These are phyloP conservation scores for Claviceps paspali DNA, from an alignment of 2,329 filamentous ascomycete genomes.

Conservation along the genomic window DNA sequence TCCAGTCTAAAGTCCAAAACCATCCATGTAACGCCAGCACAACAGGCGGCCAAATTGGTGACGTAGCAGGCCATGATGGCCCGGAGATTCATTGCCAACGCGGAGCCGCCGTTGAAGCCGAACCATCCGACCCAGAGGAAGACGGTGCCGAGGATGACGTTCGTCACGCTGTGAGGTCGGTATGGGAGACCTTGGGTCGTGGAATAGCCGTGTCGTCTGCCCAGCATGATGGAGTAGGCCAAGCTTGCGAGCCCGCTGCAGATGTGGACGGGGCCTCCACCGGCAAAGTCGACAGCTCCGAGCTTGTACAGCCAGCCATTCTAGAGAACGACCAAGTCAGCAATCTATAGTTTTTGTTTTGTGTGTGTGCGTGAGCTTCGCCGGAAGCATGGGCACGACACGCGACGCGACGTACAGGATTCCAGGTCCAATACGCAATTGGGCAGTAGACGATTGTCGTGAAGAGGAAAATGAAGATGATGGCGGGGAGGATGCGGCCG, in stretches of 20 bases:
- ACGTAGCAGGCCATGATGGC: slow-evolving; percentile 81
- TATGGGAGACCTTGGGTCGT: slow-evolving; percentile 48
- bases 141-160: slow-evolving; percentile 58
- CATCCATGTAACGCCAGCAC: slow-evolving; percentile 71
- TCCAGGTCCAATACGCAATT: slow-evolving; percentile 68
- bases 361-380: too few relatives aligned
- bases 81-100: slow-evolving; percentile 67
- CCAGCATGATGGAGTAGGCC: slow-evolving; percentile 59
- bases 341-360: too few relatives aligned
- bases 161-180: slow-evolving; percentile 58
- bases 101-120: slow-evolving; percentile 84
- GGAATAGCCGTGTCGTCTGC: slow-evolving; percentile 49
- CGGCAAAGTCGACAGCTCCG: slow-evolving; percentile 59
- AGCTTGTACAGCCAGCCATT: slow-evolving; percentile 57
- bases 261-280: slow-evolving; percentile 62
- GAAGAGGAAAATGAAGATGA: slow-evolving; percentile 58
- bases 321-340: background rate
- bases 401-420: slow-evolving; percentile 22
- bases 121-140: slow-evolving; percentile 93
- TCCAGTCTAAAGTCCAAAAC: slow-evolving; percentile 83
- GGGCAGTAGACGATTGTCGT: slow-evolving; percentile 57
- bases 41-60: slow-evolving; percentile 72
- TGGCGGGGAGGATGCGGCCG: slow-evolving; percentile 43
- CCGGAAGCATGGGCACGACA: background rate
- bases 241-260: slow-evolving; percentile 56